These are phyloP conservation scores for Tanozyma kutaoensis DNA, from an alignment of 805 yeast species.

Conservation along the genomic window DNA sequence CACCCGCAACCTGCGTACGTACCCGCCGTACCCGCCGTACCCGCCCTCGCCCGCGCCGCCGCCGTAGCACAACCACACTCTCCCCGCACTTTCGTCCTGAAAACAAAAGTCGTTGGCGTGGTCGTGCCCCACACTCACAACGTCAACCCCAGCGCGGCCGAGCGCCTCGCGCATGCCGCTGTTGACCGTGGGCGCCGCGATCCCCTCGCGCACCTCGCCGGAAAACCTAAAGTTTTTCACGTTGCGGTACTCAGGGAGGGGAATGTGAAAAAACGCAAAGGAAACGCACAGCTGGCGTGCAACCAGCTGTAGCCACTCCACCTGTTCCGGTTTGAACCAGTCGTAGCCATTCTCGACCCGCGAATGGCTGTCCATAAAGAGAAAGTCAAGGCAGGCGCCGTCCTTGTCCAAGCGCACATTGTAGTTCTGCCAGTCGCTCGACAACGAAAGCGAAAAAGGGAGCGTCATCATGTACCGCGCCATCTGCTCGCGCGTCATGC, in stretches of 20 bases:
- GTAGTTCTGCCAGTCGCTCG: constrained; percentile 9
- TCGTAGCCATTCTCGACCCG: constrained; percentile 71
- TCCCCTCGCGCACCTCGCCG: constrained; percentile 62
- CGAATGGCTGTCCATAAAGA: constrained; percentile 77
- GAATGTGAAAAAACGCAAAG: constrained; percentile 93
- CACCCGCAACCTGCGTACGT: constrained; percentile 63
- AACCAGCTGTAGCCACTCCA: constrained; percentile 33
- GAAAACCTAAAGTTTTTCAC: too few relatives aligned
- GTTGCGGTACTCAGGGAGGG: constrained; percentile 71
- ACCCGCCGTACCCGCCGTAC: constrained; percentile 86
- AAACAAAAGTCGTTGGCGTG: constrained; percentile 87
- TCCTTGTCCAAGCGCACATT: constrained; percentile 51
- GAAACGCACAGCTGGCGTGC: constrained; percentile 8
- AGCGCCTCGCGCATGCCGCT: constrained; percentile 51
- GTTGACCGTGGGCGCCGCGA: constrained; percentile 67
- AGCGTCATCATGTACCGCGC: constrained; percentile 42
- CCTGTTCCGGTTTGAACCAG: constrained; percentile 63
- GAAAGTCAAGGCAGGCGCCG: constrained; percentile 52
- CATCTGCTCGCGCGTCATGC: constrained; percentile 42
- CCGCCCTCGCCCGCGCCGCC: constrained; percentile 95
- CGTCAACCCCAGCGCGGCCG: constrained; percentile 55
- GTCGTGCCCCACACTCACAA: constrained; percentile 83
- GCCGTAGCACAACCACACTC: constrained; percentile 83
- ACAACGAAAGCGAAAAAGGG: constrained; percentile 58
- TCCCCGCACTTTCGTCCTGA: constrained; percentile 14